These are phyloP conservation scores for Leptographium lundbergii DNA, from an alignment of 2,329 filamentous ascomycete genomes.

Conservation along the genomic window DNA sequence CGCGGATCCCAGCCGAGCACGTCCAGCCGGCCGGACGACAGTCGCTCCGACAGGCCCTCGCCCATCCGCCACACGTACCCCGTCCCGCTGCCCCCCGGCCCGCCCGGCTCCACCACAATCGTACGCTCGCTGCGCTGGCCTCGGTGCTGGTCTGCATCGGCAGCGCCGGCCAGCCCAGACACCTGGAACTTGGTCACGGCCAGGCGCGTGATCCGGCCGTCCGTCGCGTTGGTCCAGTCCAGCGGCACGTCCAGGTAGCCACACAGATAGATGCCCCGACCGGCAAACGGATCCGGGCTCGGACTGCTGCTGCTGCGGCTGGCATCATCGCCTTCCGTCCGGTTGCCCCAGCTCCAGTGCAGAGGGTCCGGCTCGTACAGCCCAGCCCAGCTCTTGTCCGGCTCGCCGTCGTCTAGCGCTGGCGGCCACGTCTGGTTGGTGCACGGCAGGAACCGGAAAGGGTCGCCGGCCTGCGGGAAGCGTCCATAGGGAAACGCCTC, in stretches of 20 bases:
- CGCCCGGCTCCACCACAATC: constrained; percentile 15
- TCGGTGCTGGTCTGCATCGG: no score
- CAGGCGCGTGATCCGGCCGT: constrained; percentile 31
- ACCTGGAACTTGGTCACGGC: no score
- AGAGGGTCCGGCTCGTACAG: constrained; percentile 30
- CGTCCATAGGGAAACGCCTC: constrained; percentile 12
- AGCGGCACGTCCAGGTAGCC: constrained; percentile 35
- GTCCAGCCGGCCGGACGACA: constrained; percentile 31
- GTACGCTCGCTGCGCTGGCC: no score
- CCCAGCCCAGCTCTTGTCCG: constrained; percentile 25
- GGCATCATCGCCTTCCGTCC: background rate
- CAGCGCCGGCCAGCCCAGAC: no score
- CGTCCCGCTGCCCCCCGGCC: constrained; percentile 33
- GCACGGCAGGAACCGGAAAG: constrained; percentile 35
- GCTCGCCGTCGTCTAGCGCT: constrained; percentile 24
- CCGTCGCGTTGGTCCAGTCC: constrained; percentile 32
- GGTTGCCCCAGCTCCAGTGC: constrained; percentile 33
- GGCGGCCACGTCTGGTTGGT: constrained; percentile 28
- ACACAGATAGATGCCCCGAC: constrained; percentile 33
- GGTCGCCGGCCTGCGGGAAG: constrained; percentile 29
- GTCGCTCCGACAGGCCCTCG: constrained; percentile 24
- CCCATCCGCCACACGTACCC: constrained; percentile 25
- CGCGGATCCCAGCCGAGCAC: constrained; percentile 21
- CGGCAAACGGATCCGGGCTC: constrained; percentile 23
- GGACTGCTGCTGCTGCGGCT: background rate